Conservation (phyloP, 108 stramenopile species). For the Skeletonema menzelii region DNA sequence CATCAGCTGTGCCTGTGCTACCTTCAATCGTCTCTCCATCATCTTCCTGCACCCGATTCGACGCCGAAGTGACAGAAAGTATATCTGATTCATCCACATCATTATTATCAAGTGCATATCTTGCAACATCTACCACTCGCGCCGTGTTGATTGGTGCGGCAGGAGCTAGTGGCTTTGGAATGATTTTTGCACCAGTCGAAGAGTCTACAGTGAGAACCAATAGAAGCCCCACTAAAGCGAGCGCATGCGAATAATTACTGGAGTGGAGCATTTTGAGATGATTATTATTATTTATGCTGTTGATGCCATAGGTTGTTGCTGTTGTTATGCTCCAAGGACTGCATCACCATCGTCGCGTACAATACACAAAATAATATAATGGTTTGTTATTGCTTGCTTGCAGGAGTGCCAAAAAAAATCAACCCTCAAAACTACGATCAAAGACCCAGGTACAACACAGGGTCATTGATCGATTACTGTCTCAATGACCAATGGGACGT, state of each 20-base stretch:
- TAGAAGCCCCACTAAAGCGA: neutral
- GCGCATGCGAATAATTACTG: neutral
- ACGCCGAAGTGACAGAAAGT: neutral
- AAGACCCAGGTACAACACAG: too few relatives aligned
- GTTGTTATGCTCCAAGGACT: neutral
- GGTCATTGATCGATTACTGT: neutral
- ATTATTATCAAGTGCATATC: neutral
- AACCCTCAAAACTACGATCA: too few relatives aligned
- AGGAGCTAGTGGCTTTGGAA: neutral
- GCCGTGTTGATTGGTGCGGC: neutral
- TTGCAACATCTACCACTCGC: conserved; percentile 1
- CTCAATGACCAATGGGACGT: too few relatives aligned
- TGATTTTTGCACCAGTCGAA: neutral
- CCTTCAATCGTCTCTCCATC: neutral
- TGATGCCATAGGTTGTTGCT: neutral
- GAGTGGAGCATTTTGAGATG: neutral
- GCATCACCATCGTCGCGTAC: too few relatives aligned
- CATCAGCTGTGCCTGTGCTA: too few relatives aligned
- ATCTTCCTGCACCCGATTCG: neutral
- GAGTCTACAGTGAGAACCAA: neutral
- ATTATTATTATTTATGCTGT: neutral
- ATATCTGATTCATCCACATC: neutral
- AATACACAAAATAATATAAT: too few relatives aligned
- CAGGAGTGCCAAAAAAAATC: too few relatives aligned
- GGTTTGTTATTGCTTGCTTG: too few relatives aligned